Evolutionary conservation across 1,284 basidiomycete species (phyloP).

Genomic region (Bjerkandera adusta): DNA sequence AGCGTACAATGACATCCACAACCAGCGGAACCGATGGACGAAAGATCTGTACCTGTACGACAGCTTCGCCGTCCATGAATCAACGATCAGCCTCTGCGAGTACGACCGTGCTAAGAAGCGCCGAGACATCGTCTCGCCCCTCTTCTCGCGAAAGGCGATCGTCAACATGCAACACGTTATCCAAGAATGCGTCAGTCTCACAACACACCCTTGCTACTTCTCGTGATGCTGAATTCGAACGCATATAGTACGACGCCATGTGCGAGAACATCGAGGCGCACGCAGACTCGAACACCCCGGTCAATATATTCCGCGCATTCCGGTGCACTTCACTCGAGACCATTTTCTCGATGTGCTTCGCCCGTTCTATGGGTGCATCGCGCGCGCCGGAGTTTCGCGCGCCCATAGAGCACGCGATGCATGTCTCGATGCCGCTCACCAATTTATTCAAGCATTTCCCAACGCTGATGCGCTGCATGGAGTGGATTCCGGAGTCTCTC

Average conservation of each 20-base stretch:
- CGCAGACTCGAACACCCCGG: slow-evolving; percentile 1
- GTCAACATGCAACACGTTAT: slow-evolving; percentile 28
- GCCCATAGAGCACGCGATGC: slow-evolving; percentile 23
- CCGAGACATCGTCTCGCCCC: slow-evolving; percentile 27
- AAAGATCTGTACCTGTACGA: slow-evolving; percentile 29
- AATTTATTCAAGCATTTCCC: slow-evolving; percentile 29
- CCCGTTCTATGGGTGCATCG: slow-evolving; percentile 19
- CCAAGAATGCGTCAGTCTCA: slow-evolving; percentile 24
- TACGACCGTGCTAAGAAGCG: slow-evolving; percentile 25
- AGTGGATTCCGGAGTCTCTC: too few relatives aligned
- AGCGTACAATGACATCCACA: slow-evolving; percentile 32
- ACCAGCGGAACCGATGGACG: slow-evolving; percentile 24
- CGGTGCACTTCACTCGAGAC: slow-evolving; percentile 26
- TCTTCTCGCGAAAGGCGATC: slow-evolving; percentile 33
- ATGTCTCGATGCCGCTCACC: slow-evolving; percentile 20
- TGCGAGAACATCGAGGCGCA: slow-evolving; percentile 14
- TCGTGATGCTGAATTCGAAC: too few relatives aligned
- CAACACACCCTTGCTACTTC: neutral
- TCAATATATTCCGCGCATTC: slow-evolving; percentile 20
- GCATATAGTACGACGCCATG: slow-evolving; percentile 4
- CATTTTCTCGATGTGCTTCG: slow-evolving; percentile 31
- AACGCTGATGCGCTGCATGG: slow-evolving; percentile 6
- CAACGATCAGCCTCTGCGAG: slow-evolving; percentile 24
- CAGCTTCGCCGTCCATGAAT: slow-evolving; percentile 22
- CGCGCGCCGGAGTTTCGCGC: slow-evolving; percentile 25